A percentile compares a stretch with the other conserved stretches of the same genome.
These are phyloP conservation scores for Picea glauca DNA, from an alignment of 75 land plant genomes.

Conservation along the genomic window DNA sequence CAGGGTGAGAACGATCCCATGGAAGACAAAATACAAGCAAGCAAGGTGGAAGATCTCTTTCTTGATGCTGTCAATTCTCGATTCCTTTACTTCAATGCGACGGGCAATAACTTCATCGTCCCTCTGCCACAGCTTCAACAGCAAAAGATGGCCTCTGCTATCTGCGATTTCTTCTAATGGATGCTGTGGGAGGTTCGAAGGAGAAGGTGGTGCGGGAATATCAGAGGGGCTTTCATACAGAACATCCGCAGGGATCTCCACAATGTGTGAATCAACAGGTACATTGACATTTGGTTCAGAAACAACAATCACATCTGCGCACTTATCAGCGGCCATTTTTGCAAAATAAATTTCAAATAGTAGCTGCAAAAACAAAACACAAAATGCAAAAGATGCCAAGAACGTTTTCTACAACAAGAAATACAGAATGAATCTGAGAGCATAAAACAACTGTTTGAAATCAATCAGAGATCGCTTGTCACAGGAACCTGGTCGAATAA, in stretches of 20 bases:
- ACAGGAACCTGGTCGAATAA: too few relatives aligned
- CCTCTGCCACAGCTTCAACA: conserved; percentile 61
- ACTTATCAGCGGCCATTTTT: background rate
- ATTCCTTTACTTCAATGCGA: conserved; percentile 31
- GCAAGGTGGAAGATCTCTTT: conserved; percentile 45
- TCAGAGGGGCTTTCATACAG: conserved; percentile 13
- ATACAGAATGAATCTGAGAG: too few relatives aligned
- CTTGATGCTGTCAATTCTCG: conserved; percentile 25
- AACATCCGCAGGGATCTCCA: conserved; percentile 48
- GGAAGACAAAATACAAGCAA: conserved; percentile 51
- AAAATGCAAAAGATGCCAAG: too few relatives aligned
- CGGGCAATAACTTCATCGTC: conserved; percentile 35
- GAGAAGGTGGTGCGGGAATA: background rate
- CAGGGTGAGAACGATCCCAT: conserved; percentile 37
- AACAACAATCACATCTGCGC: background rate
- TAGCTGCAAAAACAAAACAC: too few relatives aligned
- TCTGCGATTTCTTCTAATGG: conserved; percentile 54
- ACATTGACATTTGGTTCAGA: background rate
- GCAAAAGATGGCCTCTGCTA: conserved; percentile 67
- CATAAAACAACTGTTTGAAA: too few relatives aligned
- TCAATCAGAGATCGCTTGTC: too few relatives aligned
- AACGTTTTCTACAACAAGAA: too few relatives aligned
- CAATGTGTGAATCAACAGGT: conserved; percentile 20
- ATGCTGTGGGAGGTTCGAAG: conserved; percentile 28
- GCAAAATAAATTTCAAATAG: too few relatives aligned